phyloP scores from a whole-genome alignment of 2,329 filamentous ascomycete species.

The Orbilia javanica region DNA sequence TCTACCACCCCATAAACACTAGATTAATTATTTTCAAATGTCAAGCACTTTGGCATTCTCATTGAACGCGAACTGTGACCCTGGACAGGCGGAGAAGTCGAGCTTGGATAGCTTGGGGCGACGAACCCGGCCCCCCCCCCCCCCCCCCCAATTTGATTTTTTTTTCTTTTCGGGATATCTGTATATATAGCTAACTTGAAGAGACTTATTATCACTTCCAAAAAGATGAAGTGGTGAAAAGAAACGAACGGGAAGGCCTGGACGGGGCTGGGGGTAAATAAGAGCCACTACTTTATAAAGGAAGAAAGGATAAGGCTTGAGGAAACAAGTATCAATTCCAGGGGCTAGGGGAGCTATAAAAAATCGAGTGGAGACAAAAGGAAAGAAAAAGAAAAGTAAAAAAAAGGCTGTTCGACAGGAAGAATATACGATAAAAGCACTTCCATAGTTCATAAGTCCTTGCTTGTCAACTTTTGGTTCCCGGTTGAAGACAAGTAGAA shows the following conservation, averaged over 20 bases:
- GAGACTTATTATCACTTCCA: too few species aligned
- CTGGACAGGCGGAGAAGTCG: too few species aligned
- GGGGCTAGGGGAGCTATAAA: conserved; percentile 28
- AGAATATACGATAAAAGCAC: conserved; percentile 55
- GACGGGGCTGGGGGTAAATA: background rate
- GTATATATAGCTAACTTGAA: too few species aligned
- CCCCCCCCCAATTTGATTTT: background rate
- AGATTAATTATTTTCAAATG: too few species aligned
- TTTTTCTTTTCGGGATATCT: background rate
- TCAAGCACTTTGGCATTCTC: too few species aligned
- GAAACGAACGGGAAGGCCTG: background rate
- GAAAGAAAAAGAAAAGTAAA: background rate
- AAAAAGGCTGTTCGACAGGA: conserved; percentile 23
- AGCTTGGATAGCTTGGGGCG: too few species aligned
- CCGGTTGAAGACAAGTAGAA: conserved; percentile 11
- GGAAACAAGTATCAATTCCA: conserved; percentile 32
- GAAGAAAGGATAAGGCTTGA: conserved; percentile 15
- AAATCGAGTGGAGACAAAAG: conserved; percentile 25
- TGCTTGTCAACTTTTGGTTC: conserved; percentile 24
- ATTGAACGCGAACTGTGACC: too few species aligned
- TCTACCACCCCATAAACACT: too few species aligned
- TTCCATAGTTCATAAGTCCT: conserved; percentile 47
- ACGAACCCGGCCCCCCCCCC: background rate
- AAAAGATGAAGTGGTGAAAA: background rate
- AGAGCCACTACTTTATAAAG: conserved; percentile 40